phyloP scores from a whole-genome alignment of 805 yeast species.

The Torulaspora delbrueckii region DNA sequence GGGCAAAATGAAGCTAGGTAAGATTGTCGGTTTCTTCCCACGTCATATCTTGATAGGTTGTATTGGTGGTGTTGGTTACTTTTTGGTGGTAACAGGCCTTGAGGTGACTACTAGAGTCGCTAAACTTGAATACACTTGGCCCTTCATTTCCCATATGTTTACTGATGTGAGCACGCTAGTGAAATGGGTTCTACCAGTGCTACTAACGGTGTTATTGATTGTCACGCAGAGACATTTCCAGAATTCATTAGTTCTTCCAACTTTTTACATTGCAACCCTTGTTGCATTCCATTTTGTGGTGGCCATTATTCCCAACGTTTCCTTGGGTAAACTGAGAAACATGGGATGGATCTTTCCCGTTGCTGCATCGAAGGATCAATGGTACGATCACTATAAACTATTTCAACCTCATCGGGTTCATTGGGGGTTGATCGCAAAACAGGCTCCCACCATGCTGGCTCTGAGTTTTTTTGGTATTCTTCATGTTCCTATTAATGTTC shows the following conservation, averaged over 20 bases:
- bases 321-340: conserved; percentile 55
- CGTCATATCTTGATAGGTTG: conserved; percentile 94
- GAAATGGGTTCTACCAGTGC: conserved; percentile 69
- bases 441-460: conserved; percentile 91
- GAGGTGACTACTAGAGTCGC: conserved; percentile 85
- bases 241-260: conserved; percentile 74
- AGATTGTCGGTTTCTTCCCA: conserved; percentile 91
- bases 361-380: conserved; percentile 59
- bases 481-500: conserved; percentile 97
- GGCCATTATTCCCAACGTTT: conserved; percentile 59
- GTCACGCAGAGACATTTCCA: conserved; percentile 54
- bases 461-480: conserved; percentile 91
- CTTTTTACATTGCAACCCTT: conserved; percentile 70
- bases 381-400: conserved; percentile 79
- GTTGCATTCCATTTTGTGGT: conserved; percentile 64
- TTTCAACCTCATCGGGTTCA: conserved; percentile 70
- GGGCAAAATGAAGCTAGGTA: conserved; percentile 78
- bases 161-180: conserved; percentile 40
- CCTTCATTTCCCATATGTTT: conserved; percentile 46
- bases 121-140: conserved; percentile 58
- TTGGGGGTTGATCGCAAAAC: conserved; percentile 62
- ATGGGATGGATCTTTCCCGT: conserved; percentile 77
- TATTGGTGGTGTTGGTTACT: conserved; percentile 97
- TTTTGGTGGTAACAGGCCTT: conserved; percentile 80
- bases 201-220: conserved; percentile 57